Evolutionary conservation across 805 yeast species (phyloP).

Genomic region (Wickerhamiella spandovensis): DNA sequence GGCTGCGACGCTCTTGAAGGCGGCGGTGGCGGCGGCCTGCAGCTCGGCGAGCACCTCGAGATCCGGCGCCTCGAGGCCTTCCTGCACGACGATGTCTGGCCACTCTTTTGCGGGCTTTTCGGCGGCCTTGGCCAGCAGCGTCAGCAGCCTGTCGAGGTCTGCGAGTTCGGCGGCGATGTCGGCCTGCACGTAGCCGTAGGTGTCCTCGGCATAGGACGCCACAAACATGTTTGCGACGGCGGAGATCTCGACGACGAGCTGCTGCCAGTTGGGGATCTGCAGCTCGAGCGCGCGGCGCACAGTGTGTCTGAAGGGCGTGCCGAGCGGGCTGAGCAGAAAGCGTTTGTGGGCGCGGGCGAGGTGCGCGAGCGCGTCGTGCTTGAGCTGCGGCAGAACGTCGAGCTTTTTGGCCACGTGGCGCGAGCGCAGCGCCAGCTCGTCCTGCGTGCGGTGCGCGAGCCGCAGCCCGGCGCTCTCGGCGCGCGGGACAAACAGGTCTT

Average conservation of each 20-base stretch:
- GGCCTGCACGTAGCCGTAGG: slow-evolving; percentile 29
- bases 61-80: slow-evolving; percentile 8
- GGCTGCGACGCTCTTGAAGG: slow-evolving; percentile 18
- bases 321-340: slow-evolving; percentile 18
- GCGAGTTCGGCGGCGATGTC: slow-evolving; percentile 25
- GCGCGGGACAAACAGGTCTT: not conserved
- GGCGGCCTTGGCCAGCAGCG: slow-evolving; percentile 16
- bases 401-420: not conserved
- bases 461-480: not conserved
- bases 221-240: slow-evolving; percentile 23
- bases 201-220: slow-evolving; percentile 26
- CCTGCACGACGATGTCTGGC: slow-evolving; percentile 20
- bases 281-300: slow-evolving; percentile 18
- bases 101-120: slow-evolving; percentile 23
- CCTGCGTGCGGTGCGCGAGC: not conserved
- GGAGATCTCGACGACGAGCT: slow-evolving; percentile 21
- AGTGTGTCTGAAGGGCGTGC: slow-evolving; percentile 25
- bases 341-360: not conserved
- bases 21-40: slow-evolving; percentile 11
- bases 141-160: slow-evolving; percentile 17
- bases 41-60: slow-evolving; percentile 11
- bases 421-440: not conserved
- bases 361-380: not conserved
- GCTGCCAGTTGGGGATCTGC: slow-evolving; percentile 21
- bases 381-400: not conserved